Evolutionary conservation across 2,329 filamentous ascomycete genomes (phyloP).

Genomic region (Aspergillus sp.): DNA sequence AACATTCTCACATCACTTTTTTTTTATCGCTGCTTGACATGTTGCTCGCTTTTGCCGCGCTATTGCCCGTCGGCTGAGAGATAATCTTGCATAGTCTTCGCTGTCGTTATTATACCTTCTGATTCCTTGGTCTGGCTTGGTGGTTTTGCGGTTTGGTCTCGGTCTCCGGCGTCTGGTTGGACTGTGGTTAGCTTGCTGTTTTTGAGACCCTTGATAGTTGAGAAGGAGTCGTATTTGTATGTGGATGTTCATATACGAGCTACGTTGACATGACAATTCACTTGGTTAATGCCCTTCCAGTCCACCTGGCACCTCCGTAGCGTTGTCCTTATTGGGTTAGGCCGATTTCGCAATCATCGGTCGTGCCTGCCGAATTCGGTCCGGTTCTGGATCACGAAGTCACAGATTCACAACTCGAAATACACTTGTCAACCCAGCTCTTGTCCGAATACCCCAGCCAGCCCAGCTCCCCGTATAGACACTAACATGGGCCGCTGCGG

Average conservation of each 20-base stretch:
- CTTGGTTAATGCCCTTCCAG: constrained; percentile 23
- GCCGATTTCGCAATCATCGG: neutral
- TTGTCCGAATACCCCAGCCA: neutral
- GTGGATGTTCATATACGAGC: constrained; percentile 30
- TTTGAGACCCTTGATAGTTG: constrained; percentile 6
- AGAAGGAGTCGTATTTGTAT: constrained; percentile 5
- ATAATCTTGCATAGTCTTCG: constrained; percentile 24
- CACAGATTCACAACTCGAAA: neutral
- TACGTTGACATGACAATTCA: constrained; percentile 29
- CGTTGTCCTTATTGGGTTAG: neutral
- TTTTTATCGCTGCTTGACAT: constrained; percentile 11
- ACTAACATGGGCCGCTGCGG: neutral
- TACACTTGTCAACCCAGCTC: neutral
- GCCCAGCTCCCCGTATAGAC: neutral
- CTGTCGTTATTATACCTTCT: constrained; percentile 20
- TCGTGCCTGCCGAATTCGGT: neutral
- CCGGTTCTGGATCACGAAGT: neutral
- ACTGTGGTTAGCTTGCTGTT: constrained; percentile 21
- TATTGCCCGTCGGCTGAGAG: constrained; percentile 18
- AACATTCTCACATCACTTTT: constrained; percentile 25
- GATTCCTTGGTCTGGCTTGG: constrained; percentile 24
- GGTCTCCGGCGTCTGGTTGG: constrained; percentile 33
- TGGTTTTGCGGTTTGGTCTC: constrained; percentile 21
- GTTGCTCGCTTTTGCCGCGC: constrained; percentile 8
- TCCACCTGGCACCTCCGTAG: neutral